phyloP scores from a whole-genome alignment of 176 grass and related monocot genomes.

The Oryza glumipatula region DNA sequence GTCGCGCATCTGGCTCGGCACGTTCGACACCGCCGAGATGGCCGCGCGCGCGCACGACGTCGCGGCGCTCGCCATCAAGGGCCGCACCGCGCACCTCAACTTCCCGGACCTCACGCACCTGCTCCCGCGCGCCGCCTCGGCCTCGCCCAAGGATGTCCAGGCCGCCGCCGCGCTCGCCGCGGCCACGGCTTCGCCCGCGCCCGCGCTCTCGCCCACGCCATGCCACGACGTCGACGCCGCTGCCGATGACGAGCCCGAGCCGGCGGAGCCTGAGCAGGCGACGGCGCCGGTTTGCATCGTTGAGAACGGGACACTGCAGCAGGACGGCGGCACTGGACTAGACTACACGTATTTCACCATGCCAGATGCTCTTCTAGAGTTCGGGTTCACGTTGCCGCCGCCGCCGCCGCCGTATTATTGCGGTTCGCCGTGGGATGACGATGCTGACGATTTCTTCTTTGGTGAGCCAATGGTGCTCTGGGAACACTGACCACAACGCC shows the following conservation, averaged over 20 bases:
- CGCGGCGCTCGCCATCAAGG: slow-evolving; percentile 83
- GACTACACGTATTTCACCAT: slow-evolving; percentile 39
- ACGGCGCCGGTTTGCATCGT: background rate
- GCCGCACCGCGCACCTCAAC: slow-evolving; percentile 67
- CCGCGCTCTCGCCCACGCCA: background rate
- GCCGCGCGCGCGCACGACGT: slow-evolving; percentile 85
- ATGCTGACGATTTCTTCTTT: slow-evolving; percentile 28
- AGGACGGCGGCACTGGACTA: background rate
- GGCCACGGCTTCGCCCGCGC: background rate
- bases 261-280: background rate
- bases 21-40: slow-evolving; percentile 73
- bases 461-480: slow-evolving; percentile 56
- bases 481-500: slow-evolving; percentile 43
- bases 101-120: slow-evolving; percentile 66
- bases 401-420: slow-evolving; percentile 1
- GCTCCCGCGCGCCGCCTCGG: slow-evolving; percentile 66
- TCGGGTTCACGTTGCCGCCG: slow-evolving; percentile 34
- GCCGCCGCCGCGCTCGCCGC: slow-evolving; percentile 79
- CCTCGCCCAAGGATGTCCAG: slow-evolving; percentile 80
- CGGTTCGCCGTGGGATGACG: slow-evolving; percentile 40
- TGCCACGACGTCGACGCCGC: background rate
- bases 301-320: background rate
- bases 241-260: background rate
- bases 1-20: slow-evolving; percentile 93
- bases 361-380: slow-evolving; percentile 36